Evolutionary conservation across 2,329 filamentous ascomycete species (phyloP), one percentile per base, ranked within the genome.

Genomic region (Chrysoporthe puriensis): DNA sequence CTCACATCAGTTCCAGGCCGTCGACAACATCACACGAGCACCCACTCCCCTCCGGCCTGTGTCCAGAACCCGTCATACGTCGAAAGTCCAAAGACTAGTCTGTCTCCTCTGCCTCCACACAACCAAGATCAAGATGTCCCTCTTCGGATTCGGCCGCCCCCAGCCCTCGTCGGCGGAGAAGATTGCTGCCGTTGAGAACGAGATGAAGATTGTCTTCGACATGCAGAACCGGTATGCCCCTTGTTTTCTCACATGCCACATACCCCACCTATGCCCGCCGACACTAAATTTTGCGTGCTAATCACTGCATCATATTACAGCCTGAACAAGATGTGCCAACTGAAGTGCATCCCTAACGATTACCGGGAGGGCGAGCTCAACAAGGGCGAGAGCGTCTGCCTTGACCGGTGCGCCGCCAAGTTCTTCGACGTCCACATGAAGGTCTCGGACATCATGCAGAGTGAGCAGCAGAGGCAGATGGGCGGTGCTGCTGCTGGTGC

Each of bases 351-450:
- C 74, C 95, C 95, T 71, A 86, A 84, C 76, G 90, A 95, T 76
- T 99, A 98, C 88, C 93, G 94, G 79, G 96, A 99, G 84, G 89
- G 88, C 79, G 95, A 99, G 75, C 90, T 99, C 76, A 97, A 97
- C 88, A 99, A 99, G 85, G 96, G 94, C 86, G 96, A 99, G 83
- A 94, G 91, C 74, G 96, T 99, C 75, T 99, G 96, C 84, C 90
- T 99, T 74, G 96, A 99, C 84, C 93, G 96, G 77, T 99, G 96
- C 83, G 92, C 96, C 68, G 88, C 92, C 77, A 99, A 99, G 85
- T 99, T 98, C 85, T 97, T 99, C 83, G 95, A 98, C 75, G 94
- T 97, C 76, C 97, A 97, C 80, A 90, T 97, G 85, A 98, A 97
- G 85, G 93, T 98, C 69, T 95, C 92, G 76, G 94, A 98, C 83